Evolutionary conservation across 2,329 filamentous ascomycete species (phyloP), one percentile per base, ranked within the genome.

Genomic region (Saccharata proteae): DNA sequence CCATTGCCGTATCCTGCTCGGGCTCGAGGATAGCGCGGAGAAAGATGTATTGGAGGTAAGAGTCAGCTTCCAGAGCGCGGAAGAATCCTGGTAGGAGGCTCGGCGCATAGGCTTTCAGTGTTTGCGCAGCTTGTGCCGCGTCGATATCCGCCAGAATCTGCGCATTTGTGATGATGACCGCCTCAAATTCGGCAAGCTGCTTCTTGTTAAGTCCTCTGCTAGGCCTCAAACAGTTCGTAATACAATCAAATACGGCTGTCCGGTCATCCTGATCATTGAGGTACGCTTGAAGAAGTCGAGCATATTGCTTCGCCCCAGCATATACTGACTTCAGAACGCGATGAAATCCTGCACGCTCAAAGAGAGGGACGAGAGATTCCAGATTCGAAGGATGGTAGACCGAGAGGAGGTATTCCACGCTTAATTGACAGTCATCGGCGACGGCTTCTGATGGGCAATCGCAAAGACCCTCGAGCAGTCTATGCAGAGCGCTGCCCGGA

Each of bases 361-460:
- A 82, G 1, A 82, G 59, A 0, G 82, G 76, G 37, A 96, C 78
- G 44, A 96, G 62, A 7, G 66, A 67, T 18, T 76, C 66, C 38
- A 90, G 67, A 48, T 93, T 80, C 3, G 88, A 76, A 11, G 92
- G 90, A 34, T 90, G 85, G 49, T 96, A 94, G 4, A 90, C 74
- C 0, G 92, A 96, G 13, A 98, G 65, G 1, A 98, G 62, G 52
- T 98, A 98, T 57, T 98, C 90, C 1, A 82, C 80, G 49, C 90
- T 98, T n/a, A 98, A 69, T 55, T 98, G 86, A 26, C 88, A 92
- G 55, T 98, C 90, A 32, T 94, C 88, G 4, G 78, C 77, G 45
- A 96, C 69, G 38, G 88, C 80, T 8, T 71, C 63, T 3, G 76
- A 77, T 0, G 86, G 85, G 43, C 85, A 93, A 38, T 77, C 72